Percentiles rank a stretch among this genome's conserved stretches.
Evolutionary conservation across 139 green algal genomes (phyloP).

Genomic region (Coelastrella sp.): DNA sequence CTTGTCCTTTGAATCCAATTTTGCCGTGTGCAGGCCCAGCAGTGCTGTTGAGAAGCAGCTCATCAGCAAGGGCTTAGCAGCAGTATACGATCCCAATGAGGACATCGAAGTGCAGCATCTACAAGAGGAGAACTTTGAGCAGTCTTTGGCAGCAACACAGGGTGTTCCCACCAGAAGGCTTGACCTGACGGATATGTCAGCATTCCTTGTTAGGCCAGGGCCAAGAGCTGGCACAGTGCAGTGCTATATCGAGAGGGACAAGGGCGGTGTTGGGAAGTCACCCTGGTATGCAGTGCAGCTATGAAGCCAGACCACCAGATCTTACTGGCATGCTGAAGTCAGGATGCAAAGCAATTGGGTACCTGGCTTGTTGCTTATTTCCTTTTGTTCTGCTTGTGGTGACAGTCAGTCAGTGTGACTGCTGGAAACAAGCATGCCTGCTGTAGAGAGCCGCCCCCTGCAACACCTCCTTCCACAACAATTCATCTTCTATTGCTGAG

Average conservation of each 20-base stretch:
- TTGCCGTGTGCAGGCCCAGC: constrained; percentile 40
- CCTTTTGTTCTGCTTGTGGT: too few relatives aligned
- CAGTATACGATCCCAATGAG: constrained; percentile 73
- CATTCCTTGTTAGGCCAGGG: constrained; percentile 73
- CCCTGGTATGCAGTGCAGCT: constrained; percentile 16
- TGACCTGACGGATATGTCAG: constrained; percentile 61
- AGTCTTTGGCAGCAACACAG: neutral
- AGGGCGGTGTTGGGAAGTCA: constrained; percentile 41
- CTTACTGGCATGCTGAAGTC: too few relatives aligned
- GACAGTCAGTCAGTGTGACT: neutral
- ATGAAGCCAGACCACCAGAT: too few relatives aligned
- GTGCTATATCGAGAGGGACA: constrained; percentile 87
- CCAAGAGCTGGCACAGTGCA: constrained; percentile 67
- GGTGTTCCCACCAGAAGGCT: constrained; percentile 15
- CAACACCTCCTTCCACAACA: neutral
- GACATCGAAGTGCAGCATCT: neutral
- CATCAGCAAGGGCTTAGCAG: constrained; percentile 55
- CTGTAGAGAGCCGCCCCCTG: neutral
- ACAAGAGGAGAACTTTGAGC: neutral
- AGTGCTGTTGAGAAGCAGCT: constrained; percentile 53
- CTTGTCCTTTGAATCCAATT: neutral
- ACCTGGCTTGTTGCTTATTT: too few relatives aligned
- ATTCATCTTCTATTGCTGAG: neutral
- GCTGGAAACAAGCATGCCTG: neutral
- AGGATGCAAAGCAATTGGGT: too few relatives aligned